A percentile compares a stretch with the other conserved stretches of the same genome.
Evolutionary conservation across 1,284 basidiomycete genomes (phyloP).

Genomic region (Volvariella surrecta): DNA sequence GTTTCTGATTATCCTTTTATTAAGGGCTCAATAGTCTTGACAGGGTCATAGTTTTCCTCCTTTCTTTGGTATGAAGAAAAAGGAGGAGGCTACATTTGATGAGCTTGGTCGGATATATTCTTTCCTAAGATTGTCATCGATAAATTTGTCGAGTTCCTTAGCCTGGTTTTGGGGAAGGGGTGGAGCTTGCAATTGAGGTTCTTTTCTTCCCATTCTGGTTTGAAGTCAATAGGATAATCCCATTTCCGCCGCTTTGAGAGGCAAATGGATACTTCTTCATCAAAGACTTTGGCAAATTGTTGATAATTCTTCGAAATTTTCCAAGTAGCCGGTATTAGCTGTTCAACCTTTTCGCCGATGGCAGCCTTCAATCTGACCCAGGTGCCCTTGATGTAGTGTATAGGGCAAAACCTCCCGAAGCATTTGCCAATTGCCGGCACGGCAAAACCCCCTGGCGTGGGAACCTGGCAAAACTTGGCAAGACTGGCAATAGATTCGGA

Average conservation of each 20-base stretch:
- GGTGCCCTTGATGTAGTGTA: too few relatives aligned
- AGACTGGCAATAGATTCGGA: too few relatives aligned
- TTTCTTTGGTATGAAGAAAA: constrained; percentile 33
- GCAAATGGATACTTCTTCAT: constrained; percentile 10
- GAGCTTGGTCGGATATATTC: constrained; percentile 19
- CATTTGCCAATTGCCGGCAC: too few relatives aligned
- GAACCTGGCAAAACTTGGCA: too few relatives aligned
- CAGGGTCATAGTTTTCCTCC: constrained; percentile 22
- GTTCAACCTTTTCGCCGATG: too few relatives aligned
- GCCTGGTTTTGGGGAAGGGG: constrained; percentile 6
- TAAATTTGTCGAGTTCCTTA: constrained; percentile 16
- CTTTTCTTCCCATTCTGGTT: constrained; percentile 9
- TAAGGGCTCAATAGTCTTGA: constrained; percentile 28
- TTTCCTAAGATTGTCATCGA: constrained; percentile 22
- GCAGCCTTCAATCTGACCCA: too few relatives aligned
- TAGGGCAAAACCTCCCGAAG: too few relatives aligned
- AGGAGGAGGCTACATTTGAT: constrained; percentile 21
- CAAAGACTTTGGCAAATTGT: too few relatives aligned
- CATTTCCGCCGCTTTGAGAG: constrained; percentile 10
- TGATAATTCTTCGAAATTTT: too few relatives aligned
- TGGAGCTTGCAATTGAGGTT: constrained; percentile 1
- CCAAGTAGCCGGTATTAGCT: too few relatives aligned
- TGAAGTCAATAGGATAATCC: constrained; percentile 20
- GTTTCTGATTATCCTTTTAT: constrained; percentile 26
- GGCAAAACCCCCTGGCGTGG: too few relatives aligned